These are phyloP conservation scores for Blumeria hordei DNA, from an alignment of 2,329 filamentous ascomycete species.

Conservation along the genomic window DNA sequence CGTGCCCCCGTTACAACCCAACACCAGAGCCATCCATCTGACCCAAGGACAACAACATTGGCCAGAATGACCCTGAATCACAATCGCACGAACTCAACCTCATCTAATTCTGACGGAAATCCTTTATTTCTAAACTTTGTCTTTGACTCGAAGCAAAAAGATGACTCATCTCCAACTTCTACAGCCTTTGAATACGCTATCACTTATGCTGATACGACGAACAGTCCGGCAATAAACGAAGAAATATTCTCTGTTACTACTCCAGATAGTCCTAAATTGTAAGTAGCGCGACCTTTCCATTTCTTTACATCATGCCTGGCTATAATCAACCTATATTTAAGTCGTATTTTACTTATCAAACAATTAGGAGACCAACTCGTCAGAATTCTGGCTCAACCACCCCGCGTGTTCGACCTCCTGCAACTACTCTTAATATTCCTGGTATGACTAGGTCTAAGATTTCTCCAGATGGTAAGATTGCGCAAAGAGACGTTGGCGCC, in stretches of 20 bases:
- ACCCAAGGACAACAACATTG: no score
- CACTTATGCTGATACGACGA: no score
- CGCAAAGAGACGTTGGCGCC: conserved; percentile 77
- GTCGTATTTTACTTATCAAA: conserved; percentile 2
- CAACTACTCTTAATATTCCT: conserved; percentile 89
- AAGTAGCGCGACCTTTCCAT: conserved; percentile 3
- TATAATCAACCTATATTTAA: not conserved
- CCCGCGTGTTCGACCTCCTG: conserved; percentile 54
- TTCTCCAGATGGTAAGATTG: conserved; percentile 85
- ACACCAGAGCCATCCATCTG: no score
- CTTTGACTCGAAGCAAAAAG: no score
- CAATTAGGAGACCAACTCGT: conserved; percentile 34
- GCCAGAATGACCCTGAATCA: no score
- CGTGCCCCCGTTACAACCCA: no score
- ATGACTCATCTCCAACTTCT: no score
- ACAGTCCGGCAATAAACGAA: not conserved
- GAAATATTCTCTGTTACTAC: conserved; percentile 8
- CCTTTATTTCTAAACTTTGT: no score
- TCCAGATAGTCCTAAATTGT: conserved; percentile 14
- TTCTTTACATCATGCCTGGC: not conserved
- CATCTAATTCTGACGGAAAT: no score
- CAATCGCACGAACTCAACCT: no score
- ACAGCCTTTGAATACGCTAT: no score
- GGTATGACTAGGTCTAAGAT: conserved; percentile 88
- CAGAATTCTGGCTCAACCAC: conserved; percentile 57